Conservation (phyloP, 495 filamentous ascomycete species). For the Xylaria curta region DNA sequence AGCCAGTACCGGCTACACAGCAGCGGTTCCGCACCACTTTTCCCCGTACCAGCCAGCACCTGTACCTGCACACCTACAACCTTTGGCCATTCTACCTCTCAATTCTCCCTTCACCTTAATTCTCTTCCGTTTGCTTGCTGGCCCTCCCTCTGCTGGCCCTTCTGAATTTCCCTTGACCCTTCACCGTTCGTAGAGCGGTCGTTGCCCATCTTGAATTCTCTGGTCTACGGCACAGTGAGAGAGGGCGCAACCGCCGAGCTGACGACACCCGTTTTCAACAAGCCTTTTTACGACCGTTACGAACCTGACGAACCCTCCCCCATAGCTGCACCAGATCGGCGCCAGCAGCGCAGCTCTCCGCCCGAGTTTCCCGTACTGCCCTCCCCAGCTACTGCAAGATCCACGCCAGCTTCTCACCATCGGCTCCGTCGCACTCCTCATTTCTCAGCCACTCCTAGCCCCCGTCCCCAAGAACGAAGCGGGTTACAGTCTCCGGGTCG, state of each 20-base stretch:
- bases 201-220: slow-evolving; percentile 53
- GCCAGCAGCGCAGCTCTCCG: slow-evolving; percentile 51
- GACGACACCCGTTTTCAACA: slow-evolving; percentile 42
- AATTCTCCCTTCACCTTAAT: not conserved
- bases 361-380: slow-evolving; percentile 40
- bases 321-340: slow-evolving; percentile 43
- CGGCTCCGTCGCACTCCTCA: slow-evolving; percentile 55
- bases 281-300: slow-evolving; percentile 51
- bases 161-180: slow-evolving; percentile 10
- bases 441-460: slow-evolving; percentile 52
- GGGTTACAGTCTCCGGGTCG: slow-evolving; percentile 43
- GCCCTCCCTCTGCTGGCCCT: slow-evolving; percentile 6
- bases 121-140: not conserved
- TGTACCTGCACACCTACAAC: not conserved
- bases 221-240: slow-evolving; percentile 41
- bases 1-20: not conserved
- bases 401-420: slow-evolving; percentile 50
- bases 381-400: slow-evolving; percentile 37
- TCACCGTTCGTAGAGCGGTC: slow-evolving; percentile 4
- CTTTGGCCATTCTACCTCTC: not conserved
- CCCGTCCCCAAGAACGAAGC: slow-evolving; percentile 43
- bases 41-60: not conserved
- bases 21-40: slow-evolving; percentile 16
- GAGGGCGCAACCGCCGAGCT: slow-evolving; percentile 49
- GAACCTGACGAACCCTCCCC: slow-evolving; percentile 44